Base-by-base conservation (phyloP, 2,329 filamentous ascomycete genomes). In the Pseudogymnoascus sp. region DNA sequence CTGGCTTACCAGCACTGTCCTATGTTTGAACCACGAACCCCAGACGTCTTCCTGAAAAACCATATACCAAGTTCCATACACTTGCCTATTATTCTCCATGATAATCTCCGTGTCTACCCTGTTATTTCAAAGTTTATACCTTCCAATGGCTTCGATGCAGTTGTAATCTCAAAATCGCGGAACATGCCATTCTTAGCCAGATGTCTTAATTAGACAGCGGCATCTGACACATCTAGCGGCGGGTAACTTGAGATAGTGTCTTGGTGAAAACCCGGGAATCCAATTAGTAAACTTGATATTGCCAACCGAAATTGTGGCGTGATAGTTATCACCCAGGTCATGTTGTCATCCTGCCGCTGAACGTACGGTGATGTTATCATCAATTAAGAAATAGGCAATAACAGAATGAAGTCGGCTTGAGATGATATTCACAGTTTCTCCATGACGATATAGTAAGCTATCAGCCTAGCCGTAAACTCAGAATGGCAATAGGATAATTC, bases 141-240 rank as follows among this genome's bases (percentile, higher is more conserved):
- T 33, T 56, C 33, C 28, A 35, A n/a, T 21, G 16, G 28, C 28
- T 56, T 56, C 47, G 28, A 33, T 11, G 10, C 50, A 8, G 16
- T 33, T 56, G 5, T 12, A 35, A 21, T 35, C 47, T n/a, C n/a
- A 18, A 33, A 18, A 33, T 56, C n/a, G n/a, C n/a, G 10, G 7
- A 56, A 56, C 28, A 8, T 56, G n/a, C 47, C 50, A 35, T 56
- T 14, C 4, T 56, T 56, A 56, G 16, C 28, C 28, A 14, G 10
- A 33, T 33, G n/a, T 56, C 50, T 56, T 14, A 14, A 8, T 56
- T 14, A 14, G 7, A 56, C 50, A 56, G 18, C 50, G 28, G 28
- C 50, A 56, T 56, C 28, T 56, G 28, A 56, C 50, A 35, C 28
- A 33, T 56, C 50, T 56, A 35, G 50, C 50, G 50, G 25, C 50